Conservation (phyloP, 2,329 filamentous ascomycete species). For the Dothidotthia symphoricarpi region DNA sequence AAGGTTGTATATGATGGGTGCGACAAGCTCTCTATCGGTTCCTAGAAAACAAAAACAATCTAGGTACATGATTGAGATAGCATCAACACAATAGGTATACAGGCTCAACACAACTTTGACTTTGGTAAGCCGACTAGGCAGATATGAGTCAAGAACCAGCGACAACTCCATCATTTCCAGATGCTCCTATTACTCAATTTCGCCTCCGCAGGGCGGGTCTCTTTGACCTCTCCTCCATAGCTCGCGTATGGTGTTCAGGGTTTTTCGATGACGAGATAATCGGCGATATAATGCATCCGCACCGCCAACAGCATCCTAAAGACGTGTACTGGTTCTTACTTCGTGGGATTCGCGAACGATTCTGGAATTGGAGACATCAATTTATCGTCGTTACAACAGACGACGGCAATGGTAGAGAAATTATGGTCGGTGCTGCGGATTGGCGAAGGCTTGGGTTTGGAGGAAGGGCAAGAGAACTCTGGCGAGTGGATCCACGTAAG, state of each 20-base stretch:
- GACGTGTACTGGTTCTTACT: constrained; percentile 33
- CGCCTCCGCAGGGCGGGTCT: constrained; percentile 14
- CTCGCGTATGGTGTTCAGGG: constrained; percentile 23
- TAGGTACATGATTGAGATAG: too few species aligned
- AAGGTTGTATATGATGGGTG: too few species aligned
- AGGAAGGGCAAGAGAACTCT: constrained; percentile 15
- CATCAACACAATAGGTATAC: too few species aligned
- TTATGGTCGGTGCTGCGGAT: constrained; percentile 28
- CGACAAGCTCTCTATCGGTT: too few species aligned
- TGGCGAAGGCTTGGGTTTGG: constrained; percentile 29
- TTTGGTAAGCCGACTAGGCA: too few species aligned
- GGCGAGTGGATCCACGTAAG: constrained; percentile 23
- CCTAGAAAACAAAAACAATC: too few species aligned
- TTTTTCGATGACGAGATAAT: constrained; percentile 38
- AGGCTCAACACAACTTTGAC: too few species aligned
- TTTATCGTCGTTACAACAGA: constrained; percentile 22
- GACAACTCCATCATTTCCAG: too few species aligned
- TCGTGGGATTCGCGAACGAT: constrained; percentile 24
- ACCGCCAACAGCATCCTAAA: constrained; percentile 26
- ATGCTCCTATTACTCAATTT: too few species aligned
- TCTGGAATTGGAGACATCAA: constrained; percentile 32
- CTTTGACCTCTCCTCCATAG: constrained; percentile 22
- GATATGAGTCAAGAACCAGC: too few species aligned
- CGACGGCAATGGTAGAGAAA: constrained; percentile 7
- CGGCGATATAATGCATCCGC: constrained; percentile 34